Evolutionary conservation across 116 monocot genomes (phyloP), one percentile per base, ranked within the genome.

Genomic region (Iris pallida): DNA sequence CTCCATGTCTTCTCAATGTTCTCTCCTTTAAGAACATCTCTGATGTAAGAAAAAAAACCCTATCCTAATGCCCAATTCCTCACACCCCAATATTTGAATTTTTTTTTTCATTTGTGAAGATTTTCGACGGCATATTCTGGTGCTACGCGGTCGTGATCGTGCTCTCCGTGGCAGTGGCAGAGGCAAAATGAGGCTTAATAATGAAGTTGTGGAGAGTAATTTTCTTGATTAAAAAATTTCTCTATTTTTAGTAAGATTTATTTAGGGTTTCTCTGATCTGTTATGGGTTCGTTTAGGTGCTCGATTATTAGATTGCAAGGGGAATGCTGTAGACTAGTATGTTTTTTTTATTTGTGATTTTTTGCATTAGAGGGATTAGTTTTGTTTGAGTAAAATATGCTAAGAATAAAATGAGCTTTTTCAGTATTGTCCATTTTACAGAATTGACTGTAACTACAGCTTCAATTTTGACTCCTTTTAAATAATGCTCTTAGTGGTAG

Each of bases 251-350:
- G 10, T 19, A 52, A 15, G 18, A 45, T 60, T 63, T 8, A 18
- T 47, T 15, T 47, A 16, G 3, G 4, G 14, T 42, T 17, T 3
- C 5, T 59, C 18, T 48, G 13, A 10, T 53, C 63, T 9, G 6
- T 52, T 5, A 5, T 49, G 17, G 19, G 12, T 17, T 63, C 6
- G 14, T 54, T 56, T 65, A 96, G 98, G 54, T 98, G n/a, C 65
- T 98, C 54, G 90, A 98, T 49, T 93, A 90, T 62, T 98, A 90
- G 98, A 82, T 53, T 61, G 85, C 81, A 8, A 83, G 98, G 57
- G 90, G 93, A 41, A 90, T 98, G 93, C 81, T 98, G 68, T 93
- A 98, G 64, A 98, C 51, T 98, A 93, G 98, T 98, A 90, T 57
- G 93, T 60, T 55, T 9, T 42, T 48, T 0, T 57, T 42, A 18